Conservation (phyloP, 2,329 filamentous ascomycete genomes). For the Trichoderma asperellum region DNA sequence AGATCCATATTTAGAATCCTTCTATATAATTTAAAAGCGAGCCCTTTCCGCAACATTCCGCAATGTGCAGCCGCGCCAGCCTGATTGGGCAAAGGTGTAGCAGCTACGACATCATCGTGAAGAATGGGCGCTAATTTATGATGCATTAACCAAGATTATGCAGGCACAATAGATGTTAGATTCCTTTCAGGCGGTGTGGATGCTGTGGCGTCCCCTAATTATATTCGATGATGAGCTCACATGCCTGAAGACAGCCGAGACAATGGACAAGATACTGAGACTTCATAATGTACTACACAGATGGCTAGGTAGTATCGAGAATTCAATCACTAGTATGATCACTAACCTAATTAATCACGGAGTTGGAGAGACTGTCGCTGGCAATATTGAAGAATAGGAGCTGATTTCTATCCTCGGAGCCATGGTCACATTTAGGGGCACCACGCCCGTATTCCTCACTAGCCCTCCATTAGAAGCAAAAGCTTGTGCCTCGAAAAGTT, state of each 20-base stretch:
- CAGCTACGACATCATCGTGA: slow-evolving; percentile 33
- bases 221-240: too few species aligned
- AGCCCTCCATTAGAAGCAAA: neutral
- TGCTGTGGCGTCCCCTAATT: too few species aligned
- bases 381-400: neutral
- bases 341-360: neutral
- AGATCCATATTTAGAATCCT: neutral
- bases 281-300: neutral
- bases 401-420: neutral
- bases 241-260: slow-evolving; percentile 30
- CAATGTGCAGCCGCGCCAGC: slow-evolving; percentile 33
- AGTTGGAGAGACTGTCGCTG: neutral
- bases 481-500: neutral
- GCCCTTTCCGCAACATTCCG: neutral
- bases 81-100: slow-evolving; percentile 37
- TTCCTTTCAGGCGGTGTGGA: slow-evolving; percentile 34
- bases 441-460: neutral
- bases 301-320: neutral
- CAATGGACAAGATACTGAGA: neutral
- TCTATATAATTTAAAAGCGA: neutral
- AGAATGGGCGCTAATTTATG: slow-evolving; percentile 31
- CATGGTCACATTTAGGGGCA: neutral
- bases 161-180: slow-evolving; percentile 32
- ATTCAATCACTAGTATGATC: neutral
- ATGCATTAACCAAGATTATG: slow-evolving; percentile 32